Evolutionary conservation across 805 yeast genomes (phyloP), one percentile per base, ranked within the genome.

Genomic region (Saccharomyces mikatae): DNA sequence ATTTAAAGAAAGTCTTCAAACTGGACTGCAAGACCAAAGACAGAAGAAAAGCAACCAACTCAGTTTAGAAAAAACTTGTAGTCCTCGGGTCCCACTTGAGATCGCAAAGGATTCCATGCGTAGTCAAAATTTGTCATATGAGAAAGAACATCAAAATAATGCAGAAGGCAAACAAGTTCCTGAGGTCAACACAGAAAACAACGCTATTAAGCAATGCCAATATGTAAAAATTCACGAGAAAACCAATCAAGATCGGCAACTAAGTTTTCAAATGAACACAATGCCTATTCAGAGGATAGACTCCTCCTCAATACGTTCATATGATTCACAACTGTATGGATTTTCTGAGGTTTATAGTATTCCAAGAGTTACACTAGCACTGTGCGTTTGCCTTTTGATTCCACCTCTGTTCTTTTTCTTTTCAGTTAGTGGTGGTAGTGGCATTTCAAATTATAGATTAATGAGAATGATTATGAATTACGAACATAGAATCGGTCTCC

Each of bases 351-450:
- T 63, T 1, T 65, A 58, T 49, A 65, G 69, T 53, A 49, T 60
- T 6, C 41, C 55, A 46, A 55, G 65, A 32, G 56, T 66, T 4
- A 3, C 56, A 2, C n/a, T 49, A 13, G 48, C 62, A 1, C 17
- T 66, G 6, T 9, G 56, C 9, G 32, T 58, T 11, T 65, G 69
- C 51, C 46, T 60, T 24, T 13, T 62, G 2, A 36, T 63, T 2
- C 71, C 71, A 2, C 69, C 70, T 3, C 52, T 64, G 4, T 65
- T 64, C 53, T 66, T 65, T 54, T 54, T 65, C 53, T 56, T 66
- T 17, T 64, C 62, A 5, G 41, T 58, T 14, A 65, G 65, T 9
- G 54, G 52, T 0, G 52, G 46, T 17, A 48, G 49, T 21, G 64
- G 65, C 3, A 28, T 66, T 10, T 56, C 65, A 1, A 62, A 62